Base-by-base conservation (phyloP, 306 rosid genomes). In the Cicer arietinum region DNA sequence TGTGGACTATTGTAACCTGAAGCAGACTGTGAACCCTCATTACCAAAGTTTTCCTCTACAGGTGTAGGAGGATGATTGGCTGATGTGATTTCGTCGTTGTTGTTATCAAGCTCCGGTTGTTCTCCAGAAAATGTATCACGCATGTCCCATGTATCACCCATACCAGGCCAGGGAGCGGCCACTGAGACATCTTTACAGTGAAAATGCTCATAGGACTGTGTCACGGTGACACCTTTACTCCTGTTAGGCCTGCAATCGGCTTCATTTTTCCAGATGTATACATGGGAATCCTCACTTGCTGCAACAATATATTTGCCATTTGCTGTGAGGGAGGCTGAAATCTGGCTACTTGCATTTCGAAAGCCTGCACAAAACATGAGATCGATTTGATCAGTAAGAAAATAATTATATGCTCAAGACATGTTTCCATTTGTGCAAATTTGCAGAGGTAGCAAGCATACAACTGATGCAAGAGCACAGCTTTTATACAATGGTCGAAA, bases 31-130 rank as follows among this genome's bases (percentile, higher is more conserved):
- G 88, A 81, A 79, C 83, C 93, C 64, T 86, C 96, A 0, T 79
- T 69, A 7, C 83, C 88, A 1, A 85, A 74, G 60, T 73, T 83
- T 67, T 75, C 96, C 81, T 94, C 99, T 47, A 95, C 97, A 1
- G 99, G 98, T 12, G 99, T 89, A 37, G 99, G 98, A 68, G 99
- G 99, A 79, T 92, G 96, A 83, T 92, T 90, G 77, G 84, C 96
- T 1, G 92, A 85, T 46, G 83, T 76, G 61, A 79, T 85, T 68
- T 90, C 93, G 5, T 92, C 95, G 0, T 59, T 81, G 58, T 80
- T 83, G 74, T 59, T 80, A 53, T 89, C 96, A 30, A 78, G 75
- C 79, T 78, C 90, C 7, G 82, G 80, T 77, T 88, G 90, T 48
- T 82, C 90, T 5, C 77, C 82, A 10, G 78, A 82, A 16, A 72